Evolutionary conservation across 805 yeast species (phyloP).

Genomic region (Jamesozyma gamospora): DNA sequence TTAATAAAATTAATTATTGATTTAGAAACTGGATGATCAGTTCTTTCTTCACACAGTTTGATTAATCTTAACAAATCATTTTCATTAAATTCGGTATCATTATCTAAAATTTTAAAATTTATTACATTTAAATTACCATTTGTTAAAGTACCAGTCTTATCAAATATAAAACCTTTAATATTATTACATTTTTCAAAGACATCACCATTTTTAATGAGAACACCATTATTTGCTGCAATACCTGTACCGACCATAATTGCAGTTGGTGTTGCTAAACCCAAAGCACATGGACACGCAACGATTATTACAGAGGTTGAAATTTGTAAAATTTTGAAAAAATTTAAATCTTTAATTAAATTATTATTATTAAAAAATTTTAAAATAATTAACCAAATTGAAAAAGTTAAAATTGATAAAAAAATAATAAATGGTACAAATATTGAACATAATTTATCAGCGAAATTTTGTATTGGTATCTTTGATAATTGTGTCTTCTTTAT

Average conservation of each 20-base stretch:
- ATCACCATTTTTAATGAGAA: conserved; percentile 88
- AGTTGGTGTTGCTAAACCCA: conserved; percentile 96
- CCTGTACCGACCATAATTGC: conserved; percentile 99
- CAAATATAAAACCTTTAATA: conserved; percentile 42
- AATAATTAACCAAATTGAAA: conserved; percentile 51
- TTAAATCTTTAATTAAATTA: not conserved
- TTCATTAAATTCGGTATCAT: conserved; percentile 2
- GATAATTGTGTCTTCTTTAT: conserved; percentile 85
- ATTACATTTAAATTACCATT: conserved; percentile 61
- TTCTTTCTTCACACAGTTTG: conserved; percentile 1
- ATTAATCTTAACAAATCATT: conserved; percentile 8
- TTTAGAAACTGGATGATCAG: conserved; percentile 8
- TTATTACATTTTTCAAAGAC: conserved; percentile 65
- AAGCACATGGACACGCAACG: conserved; percentile 97
- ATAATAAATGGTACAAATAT: conserved; percentile 75
- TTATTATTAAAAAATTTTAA: not conserved
- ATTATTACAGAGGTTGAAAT: conserved; percentile 86
- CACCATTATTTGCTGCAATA: conserved; percentile 82
- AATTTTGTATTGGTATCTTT: conserved; percentile 84
- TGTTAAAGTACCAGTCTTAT: conserved; percentile 94
- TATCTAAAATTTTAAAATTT: conserved; percentile 6
- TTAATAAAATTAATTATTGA: conserved; percentile 19
- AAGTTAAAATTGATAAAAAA: conserved; percentile 51
- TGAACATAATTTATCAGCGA: conserved; percentile 77
- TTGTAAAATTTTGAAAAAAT: conserved; percentile 40